Evolutionary conservation across 2,329 filamentous ascomycete genomes (phyloP).

Genomic region (Sporothrix pseudoabietina): DNA sequence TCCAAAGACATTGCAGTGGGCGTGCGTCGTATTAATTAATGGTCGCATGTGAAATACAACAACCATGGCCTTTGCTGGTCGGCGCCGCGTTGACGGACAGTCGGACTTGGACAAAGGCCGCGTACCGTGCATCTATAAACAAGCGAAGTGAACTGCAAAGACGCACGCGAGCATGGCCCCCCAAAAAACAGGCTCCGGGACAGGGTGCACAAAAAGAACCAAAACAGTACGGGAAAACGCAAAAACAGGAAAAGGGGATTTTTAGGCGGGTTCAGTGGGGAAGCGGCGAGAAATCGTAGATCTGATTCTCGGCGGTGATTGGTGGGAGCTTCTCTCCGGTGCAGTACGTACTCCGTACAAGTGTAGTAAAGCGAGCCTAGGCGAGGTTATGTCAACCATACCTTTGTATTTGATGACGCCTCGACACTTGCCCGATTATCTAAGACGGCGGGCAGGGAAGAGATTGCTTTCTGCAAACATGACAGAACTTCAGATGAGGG

Average conservation of each 20-base stretch:
- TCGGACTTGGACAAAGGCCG: neutral
- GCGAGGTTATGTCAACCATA: neutral
- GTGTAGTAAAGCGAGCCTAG: neutral
- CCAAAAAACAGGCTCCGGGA: neutral
- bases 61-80: neutral
- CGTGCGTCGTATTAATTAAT: too few species aligned
- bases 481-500: too few species aligned
- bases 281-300: neutral
- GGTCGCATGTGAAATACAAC: too few species aligned
- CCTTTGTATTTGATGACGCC: neutral
- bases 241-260: slow-evolving; percentile 4
- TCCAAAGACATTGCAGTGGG: too few species aligned
- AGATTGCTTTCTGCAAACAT: neutral
- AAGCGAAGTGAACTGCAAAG: neutral
- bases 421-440: neutral
- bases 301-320: neutral
- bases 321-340: neutral
- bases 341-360: neutral
- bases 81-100: neutral
- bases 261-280: neutral
- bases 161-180: neutral
- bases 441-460: neutral
- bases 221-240: neutral
- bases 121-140: neutral
- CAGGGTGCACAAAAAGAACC: neutral